Evolutionary conservation across 805 yeast species (phyloP).

Genomic region (Wickerhamiella siamensis): DNA sequence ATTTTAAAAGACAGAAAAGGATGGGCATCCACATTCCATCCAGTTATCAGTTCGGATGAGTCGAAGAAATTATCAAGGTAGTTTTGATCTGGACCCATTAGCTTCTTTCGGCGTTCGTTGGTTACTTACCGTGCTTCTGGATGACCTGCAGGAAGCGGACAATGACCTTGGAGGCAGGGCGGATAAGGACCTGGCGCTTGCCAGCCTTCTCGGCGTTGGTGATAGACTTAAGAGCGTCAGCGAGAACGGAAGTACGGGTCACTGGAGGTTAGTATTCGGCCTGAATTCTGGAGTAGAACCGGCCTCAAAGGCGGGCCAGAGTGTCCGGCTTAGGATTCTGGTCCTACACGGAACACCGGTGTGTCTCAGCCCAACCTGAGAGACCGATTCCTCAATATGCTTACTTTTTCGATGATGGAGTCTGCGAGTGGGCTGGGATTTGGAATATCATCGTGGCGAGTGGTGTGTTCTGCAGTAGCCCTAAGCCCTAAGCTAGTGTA

Average conservation of each 20-base stretch:
- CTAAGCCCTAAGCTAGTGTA: constrained; percentile 4
- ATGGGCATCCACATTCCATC: constrained; percentile 82
- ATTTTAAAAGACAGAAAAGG: constrained; percentile 96
- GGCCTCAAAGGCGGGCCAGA: constrained; percentile 16
- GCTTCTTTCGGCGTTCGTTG: constrained; percentile 1
- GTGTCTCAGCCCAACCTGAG: constrained; percentile 21
- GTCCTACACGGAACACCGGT: constrained; percentile 17
- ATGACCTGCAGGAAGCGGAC: constrained; percentile 91
- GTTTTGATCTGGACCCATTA: not conserved
- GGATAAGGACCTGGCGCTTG: constrained; percentile 94
- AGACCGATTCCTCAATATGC: constrained; percentile 20
- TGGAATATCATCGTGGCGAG: not conserved
- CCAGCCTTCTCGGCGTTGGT: constrained; percentile 99
- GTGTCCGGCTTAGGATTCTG: constrained; percentile 20
- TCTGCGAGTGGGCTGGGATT: not conserved
- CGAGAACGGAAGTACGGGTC: constrained; percentile 97
- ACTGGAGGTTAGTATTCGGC: constrained; percentile 30
- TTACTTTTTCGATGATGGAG: constrained; percentile 20
- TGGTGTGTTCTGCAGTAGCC: not conserved
- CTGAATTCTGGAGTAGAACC: constrained; percentile 6
- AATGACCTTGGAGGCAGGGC: constrained; percentile 98
- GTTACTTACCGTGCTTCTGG: constrained; percentile 85
- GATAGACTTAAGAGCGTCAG: constrained; percentile 95
- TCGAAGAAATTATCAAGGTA: not conserved
- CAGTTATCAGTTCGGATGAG: constrained; percentile 88